Base-by-base conservation (phyloP, 306 rosid genomes). In the Fragaria vesca region DNA sequence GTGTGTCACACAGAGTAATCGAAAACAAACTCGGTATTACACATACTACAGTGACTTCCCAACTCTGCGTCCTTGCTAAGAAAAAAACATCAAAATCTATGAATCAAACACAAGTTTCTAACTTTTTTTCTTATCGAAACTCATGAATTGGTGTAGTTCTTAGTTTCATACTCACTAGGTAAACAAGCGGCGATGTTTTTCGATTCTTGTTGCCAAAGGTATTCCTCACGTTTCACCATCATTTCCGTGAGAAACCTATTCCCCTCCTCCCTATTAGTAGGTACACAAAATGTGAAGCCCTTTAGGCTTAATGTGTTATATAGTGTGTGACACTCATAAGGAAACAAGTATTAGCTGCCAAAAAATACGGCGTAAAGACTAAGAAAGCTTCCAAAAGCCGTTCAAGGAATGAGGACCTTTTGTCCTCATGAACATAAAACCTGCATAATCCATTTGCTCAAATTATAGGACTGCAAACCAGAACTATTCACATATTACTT, bases 361-460 rank as follows among this genome's bases (percentile, higher is more conserved):
- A 75, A 58, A 47, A 40, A 42, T 21, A 58, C 73, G 73, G 79
- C 82, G 61, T 26, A 48, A 21, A 80, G 42, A 63, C 58, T 48
- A 60, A 9, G 46, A 72, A 36, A 20, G 58, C 21, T 9, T 21
- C 61, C 3, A 51, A 43, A 50, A 38, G 62, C 24, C 57, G 80
- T 55, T 50, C 47, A 48, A 80, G 38, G 61, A 74, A 84, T 77
- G 8, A 40, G 8, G 81, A 73, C 85, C 71, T 84, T 84, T 69
- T 86, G 89, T 86, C 91, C 86, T 65, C 18, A 1, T 15, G 69
- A 72, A 18, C 60, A 42, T 30, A 26, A 43, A 24, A 12, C 45
- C 20, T 8, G 43, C 32, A 12, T 0, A 9, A 75, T 57, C 51
- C 67, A 18, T 28, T 5, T 28, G 26, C 54, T 1, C 18, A 52